These are phyloP conservation scores for Amborella trichopoda DNA, from an alignment of 164 flowering plant genomes.

Conservation along the genomic window DNA sequence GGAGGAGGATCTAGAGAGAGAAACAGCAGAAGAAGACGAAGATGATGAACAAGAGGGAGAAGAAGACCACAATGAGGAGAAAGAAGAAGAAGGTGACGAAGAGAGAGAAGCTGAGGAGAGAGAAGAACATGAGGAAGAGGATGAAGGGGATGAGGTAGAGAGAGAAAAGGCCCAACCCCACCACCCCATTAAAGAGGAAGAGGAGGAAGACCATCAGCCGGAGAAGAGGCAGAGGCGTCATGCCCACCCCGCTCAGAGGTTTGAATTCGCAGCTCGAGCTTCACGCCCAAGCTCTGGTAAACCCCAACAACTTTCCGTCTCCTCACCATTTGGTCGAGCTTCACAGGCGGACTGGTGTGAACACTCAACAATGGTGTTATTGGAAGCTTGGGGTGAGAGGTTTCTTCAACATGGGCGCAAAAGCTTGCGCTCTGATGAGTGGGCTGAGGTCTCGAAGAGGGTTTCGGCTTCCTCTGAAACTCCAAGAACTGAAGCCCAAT, in stretches of 20 bases:
- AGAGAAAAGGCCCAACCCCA: too few relatives aligned
- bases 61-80: constrained; percentile 3
- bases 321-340: constrained; percentile 7
- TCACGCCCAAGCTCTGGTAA: too few relatives aligned
- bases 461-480: constrained; percentile 34
- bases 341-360: constrained; percentile 52
- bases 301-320: too few relatives aligned
- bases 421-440: constrained; percentile 75
- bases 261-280: constrained; percentile 35
- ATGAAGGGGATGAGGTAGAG: constrained; percentile 11
- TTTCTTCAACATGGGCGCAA: constrained; percentile 73
- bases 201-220: constrained; percentile 20
- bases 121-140: constrained; percentile 13
- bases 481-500: constrained; percentile 43
- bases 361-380: constrained; percentile 36
- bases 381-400: constrained; percentile 85
- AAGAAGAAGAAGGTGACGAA: background rate
- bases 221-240: constrained; percentile 48
- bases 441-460: constrained; percentile 78
- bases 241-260: too few relatives aligned
- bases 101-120: background rate
- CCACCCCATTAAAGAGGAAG: constrained; percentile 8
- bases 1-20: constrained; percentile 4
- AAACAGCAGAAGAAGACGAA: constrained; percentile 3
- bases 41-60: constrained; percentile 11